These are phyloP conservation scores for Phlebiopsis gigantea DNA, from an alignment of 768 basidiomycete species.

Conservation along the genomic window DNA sequence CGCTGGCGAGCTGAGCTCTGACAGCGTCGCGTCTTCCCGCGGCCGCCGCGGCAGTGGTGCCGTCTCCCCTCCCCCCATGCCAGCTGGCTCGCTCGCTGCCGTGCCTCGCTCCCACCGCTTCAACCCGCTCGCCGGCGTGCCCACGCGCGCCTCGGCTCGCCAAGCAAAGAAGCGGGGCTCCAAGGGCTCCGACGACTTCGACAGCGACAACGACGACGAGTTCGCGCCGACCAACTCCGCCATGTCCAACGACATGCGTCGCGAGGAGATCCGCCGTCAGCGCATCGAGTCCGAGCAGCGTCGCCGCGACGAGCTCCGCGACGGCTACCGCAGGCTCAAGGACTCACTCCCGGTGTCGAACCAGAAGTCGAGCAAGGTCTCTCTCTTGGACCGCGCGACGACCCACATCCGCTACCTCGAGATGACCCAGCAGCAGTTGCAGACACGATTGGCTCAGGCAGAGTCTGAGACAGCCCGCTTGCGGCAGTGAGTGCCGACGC, in stretches of 20 bases:
- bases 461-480: conserved; percentile 79
- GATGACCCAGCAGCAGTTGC: conserved; percentile 68
- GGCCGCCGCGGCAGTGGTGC: conserved; percentile 66
- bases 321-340: conserved; percentile 88
- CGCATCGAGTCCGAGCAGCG: conserved; percentile 94
- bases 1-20: conserved; percentile 70
- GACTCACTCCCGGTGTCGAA: conserved; percentile 84
- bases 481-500: conserved; percentile 40
- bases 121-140: conserved; percentile 60
- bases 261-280: conserved; percentile 87
- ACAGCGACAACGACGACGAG: conserved; percentile 71
- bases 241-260: conserved; percentile 59
- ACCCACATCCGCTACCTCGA: conserved; percentile 86
- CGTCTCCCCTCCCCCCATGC: conserved; percentile 43
- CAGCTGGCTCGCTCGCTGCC: conserved; percentile 45
- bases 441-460: conserved; percentile 70
- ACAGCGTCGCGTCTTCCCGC: conserved; percentile 57
- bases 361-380: conserved; percentile 92
- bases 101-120: conserved; percentile 74
- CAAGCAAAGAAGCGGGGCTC: conserved; percentile 33
- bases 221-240: conserved; percentile 51
- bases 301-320: conserved; percentile 87
- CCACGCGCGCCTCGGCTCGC: conserved; percentile 47
- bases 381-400: conserved; percentile 82
- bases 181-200: conserved; percentile 50